Conservation (phyloP, 176 grass and related monocot genomes). For the Thalia dealbata region DNA sequence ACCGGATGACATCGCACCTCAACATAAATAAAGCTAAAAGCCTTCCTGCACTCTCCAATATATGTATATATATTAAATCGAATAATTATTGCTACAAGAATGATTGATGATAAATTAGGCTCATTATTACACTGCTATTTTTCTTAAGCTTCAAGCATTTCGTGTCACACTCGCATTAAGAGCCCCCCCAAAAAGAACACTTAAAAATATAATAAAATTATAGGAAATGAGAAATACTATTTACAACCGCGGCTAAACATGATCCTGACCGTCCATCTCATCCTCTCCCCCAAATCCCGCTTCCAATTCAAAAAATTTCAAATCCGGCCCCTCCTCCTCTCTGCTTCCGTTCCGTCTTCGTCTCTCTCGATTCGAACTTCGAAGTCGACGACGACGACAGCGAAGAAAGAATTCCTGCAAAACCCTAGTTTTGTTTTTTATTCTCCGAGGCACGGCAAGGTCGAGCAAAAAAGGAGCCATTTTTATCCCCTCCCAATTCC, state of each 20-base stretch:
- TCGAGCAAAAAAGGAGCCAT: background rate
- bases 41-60: too few species aligned
- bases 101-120: background rate
- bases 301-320: constrained; percentile 62
- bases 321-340: too few species aligned
- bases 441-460: too few species aligned
- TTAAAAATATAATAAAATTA: too few species aligned
- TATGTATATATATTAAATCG: too few species aligned
- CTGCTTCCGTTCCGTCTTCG: too few species aligned
- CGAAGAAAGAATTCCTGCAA: background rate
- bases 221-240: too few species aligned
- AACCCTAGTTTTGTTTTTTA: background rate
- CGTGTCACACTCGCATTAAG: background rate
- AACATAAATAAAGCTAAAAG: too few species aligned
- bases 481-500: background rate
- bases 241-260: too few species aligned
- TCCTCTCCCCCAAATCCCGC: background rate
- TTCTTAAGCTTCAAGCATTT: background rate
- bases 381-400: constrained; percentile 27
- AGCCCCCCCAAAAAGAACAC: too few species aligned
- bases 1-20: too few species aligned
- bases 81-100: too few species aligned
- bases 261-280: background rate
- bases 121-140: background rate
- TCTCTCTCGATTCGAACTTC: background rate